Base-by-base conservation (phyloP, 192 early-diverging fungal genomes). In the Mortierella alpina region DNA sequence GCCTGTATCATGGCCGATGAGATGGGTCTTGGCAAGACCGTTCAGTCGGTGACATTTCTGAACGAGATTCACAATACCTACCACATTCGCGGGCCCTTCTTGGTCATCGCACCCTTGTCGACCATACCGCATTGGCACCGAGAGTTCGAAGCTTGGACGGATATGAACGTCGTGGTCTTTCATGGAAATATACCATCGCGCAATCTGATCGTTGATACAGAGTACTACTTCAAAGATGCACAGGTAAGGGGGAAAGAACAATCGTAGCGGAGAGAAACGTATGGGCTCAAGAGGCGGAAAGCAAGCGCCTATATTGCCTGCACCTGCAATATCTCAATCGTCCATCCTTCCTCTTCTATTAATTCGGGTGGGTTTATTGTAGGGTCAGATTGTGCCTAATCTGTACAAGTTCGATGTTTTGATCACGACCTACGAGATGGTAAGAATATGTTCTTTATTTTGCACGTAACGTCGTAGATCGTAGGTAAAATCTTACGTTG, bases 1-100 rank as follows among this genome's bases (percentile, higher is more conserved):
- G 93, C 90, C 89, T 97, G 96, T 75, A 99, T 99, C 65, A 98
- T 99, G 96, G 98, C 98, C 0, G 98, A 99, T 83, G 98, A 99
- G 79, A 98, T 98, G 94, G 94, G 94, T 45, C 72, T 95, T 18
- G 94, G 95, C 44, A 96, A 96, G 84, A 95, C 95, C 3, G 89
- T 90, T 5, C 94, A 96, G 75, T 93, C 93, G 1, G 93, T 92
- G 22, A 90, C 91, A 4, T 92, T 96, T 61, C 73, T 96, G 39
- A 84, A 92, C 56, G 86, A 93, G 57, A 87, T 95, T 10, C 92
- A 92, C 58, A 65, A 75, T 39, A 84, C 84, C 18, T 84, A 89
- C 22, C 87, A 88, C 54, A 84, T 93, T 42, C 84, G 86, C 22
- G 94, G 94, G 18, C 94, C 94, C 2, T 95, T 95, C 67, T 72